Base-by-base conservation (phyloP, 495 filamentous ascomycete genomes). In the Neurospora sp. region DNA sequence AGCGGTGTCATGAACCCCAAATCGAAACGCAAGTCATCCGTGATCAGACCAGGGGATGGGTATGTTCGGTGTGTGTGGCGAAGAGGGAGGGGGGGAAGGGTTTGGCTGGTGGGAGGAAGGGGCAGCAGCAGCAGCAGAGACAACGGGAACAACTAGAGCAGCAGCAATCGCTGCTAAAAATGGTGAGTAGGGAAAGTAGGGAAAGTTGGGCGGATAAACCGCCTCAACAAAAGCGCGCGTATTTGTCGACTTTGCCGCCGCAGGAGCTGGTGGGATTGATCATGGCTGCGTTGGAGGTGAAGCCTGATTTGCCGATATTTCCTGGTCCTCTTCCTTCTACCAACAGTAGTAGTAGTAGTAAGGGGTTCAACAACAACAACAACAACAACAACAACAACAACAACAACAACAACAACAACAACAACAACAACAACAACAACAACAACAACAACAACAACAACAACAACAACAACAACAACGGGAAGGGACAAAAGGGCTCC, bases 1-100 rank as follows among this genome's bases (percentile, higher is more conserved):
- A 97, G 81, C 87, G 88, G 74, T 98, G 96, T 77, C 94, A 98
- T 80, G 89, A 96, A 75, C 94, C 96, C 1, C 87, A 87, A 5
- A 94, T 99, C 75, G 84, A 86, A 9, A 87, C 90, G 73, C 87
- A 92, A 12, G 88, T 92, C 9, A 88, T 97, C 4, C 79, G 72
- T 38, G 84, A 91, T 73, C 89, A 90, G 69, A 87, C 85, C 71
- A 48, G 69, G 59, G 88, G 90, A 73, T 99, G 96, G 95, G 88
- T 89, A 76, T 99, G 96, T 80, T 79, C 79, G 6, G 84, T 87
- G 18, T 99, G 96, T 80, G 74, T 79, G 9, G 79, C 77, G 1
- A 88, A 87, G 76, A 80, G 83, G 75, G 79, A 80, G 82, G 78
- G 79, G 82, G 75, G 79, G 44, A 65, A 65, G 86, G 84, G 1